Base-by-base conservation (phyloP, 331 rosid species). In the Phaseolus coccineus region DNA sequence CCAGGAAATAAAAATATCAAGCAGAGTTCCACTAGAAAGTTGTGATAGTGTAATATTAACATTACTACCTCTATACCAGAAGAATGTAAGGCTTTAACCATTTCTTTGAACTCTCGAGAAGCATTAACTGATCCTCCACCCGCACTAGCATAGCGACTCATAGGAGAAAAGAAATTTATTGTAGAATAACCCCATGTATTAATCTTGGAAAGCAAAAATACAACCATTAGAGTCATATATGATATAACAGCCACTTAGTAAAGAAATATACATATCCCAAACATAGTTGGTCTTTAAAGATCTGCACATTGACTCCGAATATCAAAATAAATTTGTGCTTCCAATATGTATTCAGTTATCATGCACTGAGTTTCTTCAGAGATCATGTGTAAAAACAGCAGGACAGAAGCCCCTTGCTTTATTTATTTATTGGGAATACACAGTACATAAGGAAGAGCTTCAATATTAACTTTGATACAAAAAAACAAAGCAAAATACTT, bases 141-240 rank as follows among this genome's bases (percentile, higher is more conserved):
- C 82, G 90, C 90, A 90, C 98, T 93, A 27, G 97, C 93, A 84
- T 95, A 95, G 85, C 99, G 98, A 84, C 94, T 93, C 98, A 93
- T 93, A 37, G 99, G 99, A 63, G 99, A 86, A 85, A 95, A 95
- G 87, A 95, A 95, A 86, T 95, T 95, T 80, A 91, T 87, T 66
- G 99, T 95, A 4, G 99, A 95, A 84, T 95, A 95, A 73, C 99
- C 99, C 99, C 99, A 95, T 22, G 97, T 93, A 84, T 95, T 95
- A 78, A 93, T 91, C 99, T 95, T 82, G 44, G 67, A 72, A 84
- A 82, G 48, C 10, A 75, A 66, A 62, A 81, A 67, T 14, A 74
- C 22, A 81, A 69, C 42, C 61, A 51, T 80, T 35, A 81, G 85
- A 44, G 39, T 63, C 76, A 80, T 51, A 28, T 44, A 28, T 35